phyloP scores from a whole-genome alignment of 2,329 filamentous ascomycete species.

The Sporothrix variecibatus region DNA sequence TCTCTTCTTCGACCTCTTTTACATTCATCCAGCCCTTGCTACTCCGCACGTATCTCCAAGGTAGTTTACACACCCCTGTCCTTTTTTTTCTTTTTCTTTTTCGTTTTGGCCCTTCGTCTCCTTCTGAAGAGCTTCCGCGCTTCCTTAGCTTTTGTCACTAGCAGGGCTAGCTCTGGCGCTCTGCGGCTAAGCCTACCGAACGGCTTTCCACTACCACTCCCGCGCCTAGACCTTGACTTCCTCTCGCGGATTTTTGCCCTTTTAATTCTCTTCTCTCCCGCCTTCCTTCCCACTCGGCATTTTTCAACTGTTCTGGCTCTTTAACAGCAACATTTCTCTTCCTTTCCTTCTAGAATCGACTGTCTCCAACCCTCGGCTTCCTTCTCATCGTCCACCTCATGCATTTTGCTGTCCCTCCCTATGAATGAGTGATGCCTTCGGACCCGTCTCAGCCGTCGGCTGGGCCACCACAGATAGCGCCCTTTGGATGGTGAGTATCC shows the following conservation, averaged over 20 bases:
- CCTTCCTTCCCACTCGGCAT: background rate
- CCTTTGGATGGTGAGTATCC: conserved; percentile 25
- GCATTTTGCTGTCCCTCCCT: background rate
- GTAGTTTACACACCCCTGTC: background rate
- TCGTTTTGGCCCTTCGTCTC: too few species aligned
- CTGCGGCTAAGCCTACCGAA: background rate
- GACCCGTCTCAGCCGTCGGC: background rate
- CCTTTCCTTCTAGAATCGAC: background rate
- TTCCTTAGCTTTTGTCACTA: background rate
- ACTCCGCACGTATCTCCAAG: background rate
- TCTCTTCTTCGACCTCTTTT: conserved; percentile 1
- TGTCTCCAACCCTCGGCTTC: background rate
- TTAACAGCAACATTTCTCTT: background rate
- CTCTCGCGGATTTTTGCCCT: conserved; percentile 19
- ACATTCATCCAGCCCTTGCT: background rate
- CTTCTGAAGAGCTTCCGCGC: background rate
- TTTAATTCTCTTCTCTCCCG: background rate
- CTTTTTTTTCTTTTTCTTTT: background rate
- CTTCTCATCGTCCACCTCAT: background rate
- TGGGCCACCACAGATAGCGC: conserved; percentile 8
- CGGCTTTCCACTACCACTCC: background rate
- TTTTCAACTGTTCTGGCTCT: conserved; percentile 14
- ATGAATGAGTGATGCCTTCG: conserved; percentile 11
- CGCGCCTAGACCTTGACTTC: background rate
- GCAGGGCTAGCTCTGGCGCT: background rate